These are phyloP conservation scores for Aspergillus candidus DNA, from an alignment of 2,329 filamentous ascomycete genomes.

Conservation along the genomic window DNA sequence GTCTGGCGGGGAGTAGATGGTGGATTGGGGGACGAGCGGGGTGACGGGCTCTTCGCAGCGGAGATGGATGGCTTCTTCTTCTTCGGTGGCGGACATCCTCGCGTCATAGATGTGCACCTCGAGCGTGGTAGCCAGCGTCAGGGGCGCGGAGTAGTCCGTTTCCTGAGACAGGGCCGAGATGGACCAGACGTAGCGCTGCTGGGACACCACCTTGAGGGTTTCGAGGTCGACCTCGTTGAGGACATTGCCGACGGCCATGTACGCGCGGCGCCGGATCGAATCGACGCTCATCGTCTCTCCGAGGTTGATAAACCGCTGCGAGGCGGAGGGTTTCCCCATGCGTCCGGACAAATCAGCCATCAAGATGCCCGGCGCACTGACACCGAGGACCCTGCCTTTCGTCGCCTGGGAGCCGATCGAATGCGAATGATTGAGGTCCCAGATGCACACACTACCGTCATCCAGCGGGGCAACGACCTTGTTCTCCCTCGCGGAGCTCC, in stretches of 20 bases:
- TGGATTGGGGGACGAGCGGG: slow-evolving; percentile 22
- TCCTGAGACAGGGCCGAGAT: slow-evolving; percentile 74
- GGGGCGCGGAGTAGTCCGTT: slow-evolving; percentile 58
- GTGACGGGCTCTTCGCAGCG: slow-evolving; percentile 27
- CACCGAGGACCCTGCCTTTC: slow-evolving; percentile 54
- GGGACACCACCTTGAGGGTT: slow-evolving; percentile 62
- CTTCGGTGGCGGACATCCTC: slow-evolving; percentile 40
- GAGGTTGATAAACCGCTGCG: slow-evolving; percentile 43
- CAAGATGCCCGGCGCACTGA: slow-evolving; percentile 62
- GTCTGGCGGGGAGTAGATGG: slow-evolving; percentile 28
- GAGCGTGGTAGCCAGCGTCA: slow-evolving; percentile 77
- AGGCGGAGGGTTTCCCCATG: slow-evolving; percentile 18
- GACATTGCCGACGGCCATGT: slow-evolving; percentile 70
- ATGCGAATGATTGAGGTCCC: slow-evolving; percentile 59
- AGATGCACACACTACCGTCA: slow-evolving; percentile 80
- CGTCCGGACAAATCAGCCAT: slow-evolving; percentile 65
- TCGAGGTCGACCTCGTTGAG: slow-evolving; percentile 77
- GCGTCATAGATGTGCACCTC: slow-evolving; percentile 80
- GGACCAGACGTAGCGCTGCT: slow-evolving; percentile 69
- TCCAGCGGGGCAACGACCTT: slow-evolving; percentile 72
- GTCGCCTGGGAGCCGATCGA: slow-evolving; percentile 31
- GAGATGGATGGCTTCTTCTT: slow-evolving; percentile 29
- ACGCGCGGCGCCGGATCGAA: slow-evolving; percentile 60
- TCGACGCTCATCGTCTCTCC: slow-evolving; percentile 81
- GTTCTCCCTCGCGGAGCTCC: slow-evolving; percentile 47